phyloP scores from a whole-genome alignment of 495 filamentous ascomycete species.

The Aspergillus bridgeri region DNA sequence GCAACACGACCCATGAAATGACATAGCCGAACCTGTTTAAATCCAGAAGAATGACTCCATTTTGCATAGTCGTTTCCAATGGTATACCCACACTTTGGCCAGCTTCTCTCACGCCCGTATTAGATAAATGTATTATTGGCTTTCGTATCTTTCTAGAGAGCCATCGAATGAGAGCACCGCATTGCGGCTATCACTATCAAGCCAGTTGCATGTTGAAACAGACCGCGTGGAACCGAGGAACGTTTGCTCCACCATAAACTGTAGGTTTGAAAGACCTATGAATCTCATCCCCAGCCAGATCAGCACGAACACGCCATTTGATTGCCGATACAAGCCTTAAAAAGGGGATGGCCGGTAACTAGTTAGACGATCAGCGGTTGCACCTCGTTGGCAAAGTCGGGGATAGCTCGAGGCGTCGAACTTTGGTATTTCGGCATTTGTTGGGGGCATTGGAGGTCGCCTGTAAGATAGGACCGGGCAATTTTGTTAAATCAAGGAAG shows the following conservation, averaged over 20 bases:
- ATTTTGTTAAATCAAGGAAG: background rate
- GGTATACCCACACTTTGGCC: background rate
- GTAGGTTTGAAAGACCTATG: background rate
- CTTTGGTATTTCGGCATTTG: background rate
- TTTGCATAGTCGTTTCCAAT: background rate
- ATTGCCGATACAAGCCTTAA: constrained; percentile 4
- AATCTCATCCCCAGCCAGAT: background rate
- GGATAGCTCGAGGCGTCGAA: background rate
- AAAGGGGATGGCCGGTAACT: background rate
- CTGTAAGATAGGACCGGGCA: background rate
- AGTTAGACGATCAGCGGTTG: constrained; percentile 2
- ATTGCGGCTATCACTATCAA: background rate
- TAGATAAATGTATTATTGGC: background rate
- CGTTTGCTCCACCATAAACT: background rate
- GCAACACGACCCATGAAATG: background rate
- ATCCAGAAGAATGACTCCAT: background rate
- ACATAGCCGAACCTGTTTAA: background rate
- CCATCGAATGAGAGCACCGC: background rate
- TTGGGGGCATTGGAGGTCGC: background rate
- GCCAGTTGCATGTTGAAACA: background rate
- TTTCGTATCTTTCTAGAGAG: background rate
- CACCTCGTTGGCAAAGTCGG: background rate
- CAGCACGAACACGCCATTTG: background rate
- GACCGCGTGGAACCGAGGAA: background rate
- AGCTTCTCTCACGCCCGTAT: background rate